Base-by-base conservation (phyloP, 192 early-diverging fungal genomes). In the Irineochytrium annulatum region DNA sequence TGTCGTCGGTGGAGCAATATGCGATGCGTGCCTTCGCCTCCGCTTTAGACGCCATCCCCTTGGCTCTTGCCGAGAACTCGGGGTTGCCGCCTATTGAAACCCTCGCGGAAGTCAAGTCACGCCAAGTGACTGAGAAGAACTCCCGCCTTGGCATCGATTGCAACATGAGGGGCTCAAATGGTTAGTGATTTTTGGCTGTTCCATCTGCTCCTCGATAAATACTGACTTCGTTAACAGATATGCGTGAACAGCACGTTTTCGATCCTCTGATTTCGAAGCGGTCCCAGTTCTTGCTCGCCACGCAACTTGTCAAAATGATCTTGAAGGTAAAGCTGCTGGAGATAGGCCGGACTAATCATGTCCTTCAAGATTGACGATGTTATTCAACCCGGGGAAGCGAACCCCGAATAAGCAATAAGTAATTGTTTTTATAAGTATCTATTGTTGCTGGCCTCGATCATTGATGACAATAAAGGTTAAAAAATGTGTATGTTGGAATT, bases 221-320 rank as follows among this genome's bases (percentile, higher is more conserved):
- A 61, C 52, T 30, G 54, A 8, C 31, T 51, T 2, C 35, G 31
- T 37, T 59, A 33, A 28, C 14, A 86, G 91, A 95, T 76, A 99
- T 99, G 97, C 88, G 89, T 77, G 89, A 91, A 52, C 91, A 97
- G 79, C 86, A 90, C 75, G 97, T 99, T 22, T 98, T 94, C 80
- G 97, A 99, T 76, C 97, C 97, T 33, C 81, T 99, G 65, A 96
- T 99, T 57, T 97, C 94, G 43, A 99, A 99, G 87, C 91, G 95
- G 41, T 94, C 95, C 69, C 97, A 99, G 78, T 94, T 91, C 73
- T 70, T 95, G 60, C 81, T 99, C 52, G 96, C 96, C 16, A 99
- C 96, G 27, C 96, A 99, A 81, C 79, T 99, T 52, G 96, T 99
- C 62, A 98, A 97, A 78, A 95, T 97, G 90, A 93, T 97, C 60